Conservation (phyloP, 805 yeast genomes). For the Priceomyces carsonii region DNA sequence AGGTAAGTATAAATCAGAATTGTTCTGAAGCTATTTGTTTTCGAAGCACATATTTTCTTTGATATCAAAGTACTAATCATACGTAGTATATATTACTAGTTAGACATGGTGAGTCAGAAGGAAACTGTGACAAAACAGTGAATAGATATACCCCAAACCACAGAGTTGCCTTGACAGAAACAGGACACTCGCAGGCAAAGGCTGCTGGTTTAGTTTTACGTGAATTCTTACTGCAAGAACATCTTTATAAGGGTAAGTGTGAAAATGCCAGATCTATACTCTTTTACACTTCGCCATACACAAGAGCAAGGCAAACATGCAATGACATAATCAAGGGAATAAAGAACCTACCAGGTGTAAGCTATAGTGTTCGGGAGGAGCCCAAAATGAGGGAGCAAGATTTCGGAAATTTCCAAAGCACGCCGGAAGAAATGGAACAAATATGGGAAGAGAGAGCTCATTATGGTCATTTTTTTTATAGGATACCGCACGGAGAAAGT, state of each 20-base stretch:
- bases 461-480: constrained; percentile 77
- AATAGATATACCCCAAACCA: constrained; percentile 82
- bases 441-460: constrained; percentile 84
- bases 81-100: constrained; percentile 69
- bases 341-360: constrained; percentile 41
- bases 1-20: constrained; percentile 29
- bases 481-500: constrained; percentile 92
- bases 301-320: constrained; percentile 81
- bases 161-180: constrained; percentile 66
- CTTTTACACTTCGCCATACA: constrained; percentile 85
- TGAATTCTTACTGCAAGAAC: constrained; percentile 33
- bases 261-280: constrained; percentile 45
- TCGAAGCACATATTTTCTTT: background rate
- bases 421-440: constrained; percentile 71
- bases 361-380: constrained; percentile 71
- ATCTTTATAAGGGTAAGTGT: constrained; percentile 5
- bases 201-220: constrained; percentile 57
- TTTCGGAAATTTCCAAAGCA: constrained; percentile 88
- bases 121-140: constrained; percentile 82
- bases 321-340: constrained; percentile 65
- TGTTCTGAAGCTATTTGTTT: background rate
- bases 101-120: constrained; percentile 92
- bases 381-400: constrained; percentile 94
- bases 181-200: constrained; percentile 66
- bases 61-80: no score